phyloP scores from a whole-genome alignment of 257 asterid species.

The Verbascum thapsus region DNA sequence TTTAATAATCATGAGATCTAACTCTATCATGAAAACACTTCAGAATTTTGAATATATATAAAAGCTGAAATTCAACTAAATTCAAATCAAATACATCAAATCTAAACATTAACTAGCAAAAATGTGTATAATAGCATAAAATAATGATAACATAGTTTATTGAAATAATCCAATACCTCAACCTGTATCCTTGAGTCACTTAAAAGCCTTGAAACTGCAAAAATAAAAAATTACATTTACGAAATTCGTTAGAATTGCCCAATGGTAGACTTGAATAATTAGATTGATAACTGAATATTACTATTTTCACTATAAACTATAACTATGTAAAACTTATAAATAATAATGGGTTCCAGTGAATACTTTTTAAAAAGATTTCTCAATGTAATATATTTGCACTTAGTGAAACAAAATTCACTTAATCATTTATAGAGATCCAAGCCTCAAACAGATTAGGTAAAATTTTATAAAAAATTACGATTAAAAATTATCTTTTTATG shows the following conservation, averaged over 20 bases:
- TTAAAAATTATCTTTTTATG: conserved; percentile 9
- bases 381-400: not conserved
- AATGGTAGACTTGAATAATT: too few species aligned
- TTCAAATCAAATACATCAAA: not conserved
- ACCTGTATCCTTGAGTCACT: not conserved
- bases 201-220: conserved; percentile 21
- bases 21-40: not conserved
- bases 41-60: not conserved
- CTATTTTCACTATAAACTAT: too few species aligned
- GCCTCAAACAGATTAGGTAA: conserved; percentile 16
- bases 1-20: conserved; percentile 11
- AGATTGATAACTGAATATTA: too few species aligned
- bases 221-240: too few species aligned
- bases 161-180: conserved; percentile 19
- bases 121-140: not conserved
- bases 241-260: not conserved
- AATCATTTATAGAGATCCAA: conserved; percentile 18
- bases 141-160: not conserved
- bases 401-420: not conserved
- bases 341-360: not conserved
- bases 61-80: not conserved
- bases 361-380: not conserved
- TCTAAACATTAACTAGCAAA: not conserved
- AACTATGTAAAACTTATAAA: too few species aligned
- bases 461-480: conserved; percentile 13